These are phyloP conservation scores for Hymenotorrendiella dingleyae DNA, from an alignment of 2,329 filamentous ascomycete genomes.

Conservation along the genomic window DNA sequence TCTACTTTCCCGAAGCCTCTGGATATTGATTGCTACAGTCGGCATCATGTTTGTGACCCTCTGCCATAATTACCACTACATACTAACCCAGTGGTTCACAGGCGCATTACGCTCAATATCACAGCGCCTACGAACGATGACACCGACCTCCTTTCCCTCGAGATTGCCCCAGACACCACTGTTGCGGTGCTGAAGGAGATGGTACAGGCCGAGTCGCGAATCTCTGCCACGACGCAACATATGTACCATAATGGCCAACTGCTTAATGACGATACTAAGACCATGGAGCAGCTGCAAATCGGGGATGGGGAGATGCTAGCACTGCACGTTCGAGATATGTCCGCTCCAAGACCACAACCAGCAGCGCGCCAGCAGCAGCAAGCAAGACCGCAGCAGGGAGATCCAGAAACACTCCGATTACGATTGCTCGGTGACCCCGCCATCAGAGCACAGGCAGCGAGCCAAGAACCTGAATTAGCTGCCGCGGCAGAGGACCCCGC, in stretches of 20 bases:
- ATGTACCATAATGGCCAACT: constrained; percentile 87
- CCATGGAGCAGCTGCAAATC: constrained; percentile 74
- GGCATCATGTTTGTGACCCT: too few species aligned
- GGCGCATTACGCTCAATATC: constrained; percentile 84
- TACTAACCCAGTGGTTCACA: constrained; percentile 33
- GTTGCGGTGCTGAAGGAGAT: constrained; percentile 81
- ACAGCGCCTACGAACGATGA: constrained; percentile 62
- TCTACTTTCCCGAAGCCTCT: too few species aligned
- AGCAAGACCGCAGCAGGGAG: constrained; percentile 37
- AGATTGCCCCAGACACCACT: constrained; percentile 77
- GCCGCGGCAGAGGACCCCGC: constrained; percentile 68
- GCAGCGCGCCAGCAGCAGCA: constrained; percentile 29
- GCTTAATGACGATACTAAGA: constrained; percentile 71
- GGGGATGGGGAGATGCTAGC: constrained; percentile 89
- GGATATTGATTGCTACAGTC: too few species aligned
- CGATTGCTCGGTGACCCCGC: constrained; percentile 75
- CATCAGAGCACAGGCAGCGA: constrained; percentile 63
- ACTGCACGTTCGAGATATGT: constrained; percentile 66
- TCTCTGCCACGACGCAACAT: constrained; percentile 68
- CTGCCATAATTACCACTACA: too few species aligned
- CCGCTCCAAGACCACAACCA: constrained; percentile 36
- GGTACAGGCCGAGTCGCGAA: constrained; percentile 75
- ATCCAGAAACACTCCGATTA: constrained; percentile 77
- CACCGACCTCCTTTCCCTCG: constrained; percentile 68
- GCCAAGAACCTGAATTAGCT: constrained; percentile 70